Conservation (phyloP, 352 stramenopile genomes). For the Phytophthora lateralis region DNA sequence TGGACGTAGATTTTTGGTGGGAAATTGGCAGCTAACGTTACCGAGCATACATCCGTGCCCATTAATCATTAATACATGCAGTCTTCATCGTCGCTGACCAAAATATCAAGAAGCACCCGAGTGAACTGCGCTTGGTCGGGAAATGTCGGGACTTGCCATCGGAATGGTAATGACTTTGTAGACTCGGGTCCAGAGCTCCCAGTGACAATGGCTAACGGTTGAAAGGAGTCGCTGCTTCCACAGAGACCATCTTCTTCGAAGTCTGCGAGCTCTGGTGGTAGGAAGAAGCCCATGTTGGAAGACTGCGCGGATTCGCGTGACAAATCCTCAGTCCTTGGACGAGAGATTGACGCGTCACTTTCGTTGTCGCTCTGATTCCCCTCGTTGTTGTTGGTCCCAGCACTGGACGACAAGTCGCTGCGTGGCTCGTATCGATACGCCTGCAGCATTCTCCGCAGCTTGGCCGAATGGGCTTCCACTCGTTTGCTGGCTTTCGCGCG, state of each 20-base stretch:
- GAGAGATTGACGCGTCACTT: neutral
- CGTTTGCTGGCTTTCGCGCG: constrained; percentile 53
- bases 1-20: constrained; percentile 5
- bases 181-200: no score
- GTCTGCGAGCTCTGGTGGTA: constrained; percentile 55
- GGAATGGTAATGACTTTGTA: constrained; percentile 6
- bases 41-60: neutral
- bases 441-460: constrained; percentile 43
- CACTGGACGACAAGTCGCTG: constrained; percentile 3
- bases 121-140: constrained; percentile 19
- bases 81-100: constrained; percentile 42
- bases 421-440: constrained; percentile 24
- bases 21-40: neutral
- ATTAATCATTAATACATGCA: no score
- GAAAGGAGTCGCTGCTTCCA: no score
- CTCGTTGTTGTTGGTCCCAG: constrained; percentile 24
- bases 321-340: neutral
- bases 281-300: constrained; percentile 20
- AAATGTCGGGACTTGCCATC: constrained; percentile 37
- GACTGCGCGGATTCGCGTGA: neutral
- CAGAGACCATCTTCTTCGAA: constrained; percentile 67
- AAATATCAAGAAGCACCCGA: constrained; percentile 28
- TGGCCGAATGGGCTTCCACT: constrained; percentile 33
- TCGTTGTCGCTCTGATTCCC: constrained; percentile 25
- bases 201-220: no score